A percentile compares a stretch with the other conserved stretches of the same genome.
phyloP scores from a whole-genome alignment of 192 early-diverging fungal genomes.

The Coemansia erecta region DNA sequence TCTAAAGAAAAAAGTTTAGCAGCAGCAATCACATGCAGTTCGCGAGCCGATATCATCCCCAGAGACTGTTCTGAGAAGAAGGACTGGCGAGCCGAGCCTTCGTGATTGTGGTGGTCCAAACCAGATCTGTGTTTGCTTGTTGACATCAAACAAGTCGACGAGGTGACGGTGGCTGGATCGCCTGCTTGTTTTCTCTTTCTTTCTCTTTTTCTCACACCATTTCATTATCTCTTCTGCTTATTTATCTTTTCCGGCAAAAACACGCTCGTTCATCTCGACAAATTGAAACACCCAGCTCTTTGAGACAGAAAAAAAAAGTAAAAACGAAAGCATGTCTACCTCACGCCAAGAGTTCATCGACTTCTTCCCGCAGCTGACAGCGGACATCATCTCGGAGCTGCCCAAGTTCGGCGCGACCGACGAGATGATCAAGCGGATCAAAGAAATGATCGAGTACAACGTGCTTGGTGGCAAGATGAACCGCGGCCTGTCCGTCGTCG shows the following conservation, averaged over 20 bases:
- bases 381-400: constrained; percentile 74
- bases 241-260: neutral
- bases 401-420: constrained; percentile 65
- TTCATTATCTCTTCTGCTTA: neutral
- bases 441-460: constrained; percentile 63
- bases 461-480: constrained; percentile 90
- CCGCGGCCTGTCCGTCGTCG: constrained; percentile 93
- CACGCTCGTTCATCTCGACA: constrained; percentile 1
- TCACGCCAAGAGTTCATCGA: constrained; percentile 62
- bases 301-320: neutral
- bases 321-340: constrained; percentile 51
- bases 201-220: neutral
- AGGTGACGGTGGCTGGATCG: too few species aligned
- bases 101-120: too few species aligned
- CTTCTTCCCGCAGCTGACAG: constrained; percentile 69
- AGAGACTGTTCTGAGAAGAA: too few species aligned
- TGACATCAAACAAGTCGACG: too few species aligned
- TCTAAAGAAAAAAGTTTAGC: too few species aligned
- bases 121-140: too few species aligned
- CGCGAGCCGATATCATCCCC: too few species aligned
- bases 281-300: neutral
- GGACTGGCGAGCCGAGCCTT: too few species aligned
- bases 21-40: too few species aligned
- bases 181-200: constrained; percentile 1
- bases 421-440: constrained; percentile 66